phyloP scores from a whole-genome alignment of 2,329 filamentous ascomycete genomes.

The Neodidymelliopsis sp. region DNA sequence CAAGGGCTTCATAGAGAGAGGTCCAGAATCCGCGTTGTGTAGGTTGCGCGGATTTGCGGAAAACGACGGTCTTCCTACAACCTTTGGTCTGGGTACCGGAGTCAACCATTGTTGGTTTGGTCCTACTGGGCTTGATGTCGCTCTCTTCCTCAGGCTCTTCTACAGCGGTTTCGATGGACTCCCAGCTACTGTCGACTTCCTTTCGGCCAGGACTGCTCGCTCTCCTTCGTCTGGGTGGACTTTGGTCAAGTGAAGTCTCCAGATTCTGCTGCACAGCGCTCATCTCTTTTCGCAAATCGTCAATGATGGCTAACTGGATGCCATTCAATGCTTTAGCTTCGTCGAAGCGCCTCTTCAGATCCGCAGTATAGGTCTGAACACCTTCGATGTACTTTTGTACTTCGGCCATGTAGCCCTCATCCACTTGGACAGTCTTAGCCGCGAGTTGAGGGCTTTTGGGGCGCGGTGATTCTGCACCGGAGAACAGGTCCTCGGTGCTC shows the following conservation, averaged over 20 bases:
- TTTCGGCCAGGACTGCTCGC: conserved; percentile 1
- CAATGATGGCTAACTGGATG: conserved; percentile 44
- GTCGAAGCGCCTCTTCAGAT: conserved; percentile 41
- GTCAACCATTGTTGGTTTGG: conserved; percentile 13
- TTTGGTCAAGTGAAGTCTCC: conserved; percentile 13
- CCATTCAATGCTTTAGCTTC: conserved; percentile 44
- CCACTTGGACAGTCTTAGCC: conserved; percentile 7
- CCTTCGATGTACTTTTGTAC: conserved; percentile 38
- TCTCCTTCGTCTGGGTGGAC: neutral
- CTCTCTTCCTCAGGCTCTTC: neutral
- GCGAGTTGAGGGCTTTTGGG: conserved; percentile 2
- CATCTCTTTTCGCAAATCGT: conserved; percentile 37
- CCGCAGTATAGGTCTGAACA: conserved; percentile 35
- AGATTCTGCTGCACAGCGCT: conserved; percentile 23
- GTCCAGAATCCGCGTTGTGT: conserved; percentile 29
- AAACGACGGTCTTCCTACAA: conserved; percentile 13
- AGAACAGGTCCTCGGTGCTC: conserved; percentile 31
- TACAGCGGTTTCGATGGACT: conserved; percentile 12
- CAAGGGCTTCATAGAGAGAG: conserved; percentile 30
- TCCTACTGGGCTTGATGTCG: neutral
- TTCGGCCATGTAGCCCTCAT: conserved; percentile 33
- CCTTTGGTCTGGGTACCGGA: conserved; percentile 14
- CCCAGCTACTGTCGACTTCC: conserved; percentile 10
- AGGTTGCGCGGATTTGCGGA: conserved; percentile 19
- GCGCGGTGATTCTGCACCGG: conserved; percentile 17